Evolutionary conservation across 176 grass and related monocot species (phyloP).

Genomic region (Triticum urartu): DNA sequence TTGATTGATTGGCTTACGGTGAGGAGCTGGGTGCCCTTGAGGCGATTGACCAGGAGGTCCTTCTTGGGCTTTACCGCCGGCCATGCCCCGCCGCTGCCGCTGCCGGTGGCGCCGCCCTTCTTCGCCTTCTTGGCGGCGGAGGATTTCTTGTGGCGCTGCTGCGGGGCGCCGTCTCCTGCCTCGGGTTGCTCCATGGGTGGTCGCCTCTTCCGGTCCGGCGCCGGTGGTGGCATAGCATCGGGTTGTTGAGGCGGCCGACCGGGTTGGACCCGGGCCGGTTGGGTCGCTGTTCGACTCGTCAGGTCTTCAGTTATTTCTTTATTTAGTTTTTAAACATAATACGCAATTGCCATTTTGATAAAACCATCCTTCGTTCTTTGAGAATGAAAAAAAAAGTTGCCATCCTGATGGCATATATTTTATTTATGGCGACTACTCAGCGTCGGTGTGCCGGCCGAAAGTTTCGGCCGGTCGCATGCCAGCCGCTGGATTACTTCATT

Average conservation of each 20-base stretch:
- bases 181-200: conserved; percentile 30
- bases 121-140: conserved; percentile 45
- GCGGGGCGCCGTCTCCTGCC: conserved; percentile 6
- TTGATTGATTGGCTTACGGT: conserved; percentile 44
- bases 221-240: conserved; percentile 15
- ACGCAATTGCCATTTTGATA: no score
- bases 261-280: neutral
- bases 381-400: no score
- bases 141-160: conserved; percentile 43
- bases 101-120: conserved; percentile 19
- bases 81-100: conserved; percentile 53
- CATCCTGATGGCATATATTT: no score
- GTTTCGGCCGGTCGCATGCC: no score
- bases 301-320: no score
- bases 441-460: no score
- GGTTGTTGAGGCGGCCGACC: neutral
- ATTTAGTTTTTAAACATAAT: no score
- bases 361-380: no score
- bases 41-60: conserved; percentile 71
- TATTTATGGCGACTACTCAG: no score
- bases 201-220: conserved; percentile 23
- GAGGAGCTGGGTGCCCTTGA: conserved; percentile 77
- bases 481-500: no score
- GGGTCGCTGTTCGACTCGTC: no score
- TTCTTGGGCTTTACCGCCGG: conserved; percentile 73